Conservation (phyloP, 192 early-diverging fungal species). For the Backusella australiensis region DNA sequence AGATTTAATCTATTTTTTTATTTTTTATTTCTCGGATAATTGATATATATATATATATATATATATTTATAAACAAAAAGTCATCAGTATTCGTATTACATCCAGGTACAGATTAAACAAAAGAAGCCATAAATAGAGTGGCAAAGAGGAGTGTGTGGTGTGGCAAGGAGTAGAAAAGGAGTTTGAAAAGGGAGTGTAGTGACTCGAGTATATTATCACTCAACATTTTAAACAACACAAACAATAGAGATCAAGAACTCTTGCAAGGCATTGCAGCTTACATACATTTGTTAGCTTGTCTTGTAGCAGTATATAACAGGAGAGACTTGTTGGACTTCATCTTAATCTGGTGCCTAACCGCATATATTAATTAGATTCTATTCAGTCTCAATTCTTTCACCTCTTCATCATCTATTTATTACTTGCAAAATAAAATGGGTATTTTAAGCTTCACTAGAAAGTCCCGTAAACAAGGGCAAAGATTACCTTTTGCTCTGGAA, state of each 20-base stretch:
- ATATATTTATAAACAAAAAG: neutral
- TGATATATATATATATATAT: neutral
- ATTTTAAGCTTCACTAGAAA: slow-evolving; percentile 6
- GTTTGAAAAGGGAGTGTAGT: slow-evolving; percentile 1
- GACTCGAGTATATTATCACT: neutral
- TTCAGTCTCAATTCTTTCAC: slow-evolving; percentile 1
- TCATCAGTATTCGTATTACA: neutral
- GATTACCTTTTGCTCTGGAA: neutral
- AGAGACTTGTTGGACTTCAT: neutral
- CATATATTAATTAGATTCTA: slow-evolving; percentile 6
- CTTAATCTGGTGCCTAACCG: slow-evolving; percentile 9
- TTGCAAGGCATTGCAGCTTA: slow-evolving; percentile 1
- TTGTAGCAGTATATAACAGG: neutral
- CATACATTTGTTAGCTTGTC: neutral
- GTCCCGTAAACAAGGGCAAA: slow-evolving; percentile 3
- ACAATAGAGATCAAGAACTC: neutral
- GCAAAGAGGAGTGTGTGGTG: neutral
- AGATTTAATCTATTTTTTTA: neutral
- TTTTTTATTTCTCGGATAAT: neutral
- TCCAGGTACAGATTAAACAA: neutral
- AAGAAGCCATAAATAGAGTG: slow-evolving; percentile 1
- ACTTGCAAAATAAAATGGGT: slow-evolving; percentile 8
- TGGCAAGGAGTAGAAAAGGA: slow-evolving; percentile 1
- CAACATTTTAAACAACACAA: slow-evolving; percentile 8
- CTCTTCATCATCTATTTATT: neutral